Base-by-base conservation (phyloP, 2,329 filamentous ascomycete species). In the Penicillium concentricum region DNA sequence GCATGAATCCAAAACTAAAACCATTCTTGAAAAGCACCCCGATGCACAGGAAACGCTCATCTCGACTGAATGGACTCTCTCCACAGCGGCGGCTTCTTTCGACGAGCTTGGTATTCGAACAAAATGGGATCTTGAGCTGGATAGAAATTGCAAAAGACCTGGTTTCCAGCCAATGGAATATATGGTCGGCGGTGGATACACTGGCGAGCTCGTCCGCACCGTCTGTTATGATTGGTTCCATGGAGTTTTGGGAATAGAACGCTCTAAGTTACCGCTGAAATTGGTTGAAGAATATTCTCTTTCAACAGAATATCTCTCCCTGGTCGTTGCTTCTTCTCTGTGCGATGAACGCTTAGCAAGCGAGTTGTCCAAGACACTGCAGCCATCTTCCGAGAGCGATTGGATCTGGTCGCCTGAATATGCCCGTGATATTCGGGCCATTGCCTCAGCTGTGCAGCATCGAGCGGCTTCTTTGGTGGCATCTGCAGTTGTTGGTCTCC, bases 1-100 rank as follows among this genome's bases (percentile, higher is more conserved):
- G 13, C 83, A 88, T 61, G 74, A 79, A 2, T 80, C 78, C 43
- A 92, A 92, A 69, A 61, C 82, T 77, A 6, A 67, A 64, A 51
- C 78, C 5, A 72, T 82, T 32, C 77, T 77, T 5, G 81, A 75
- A 20, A 71, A 74, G 35, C 68, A 71, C 48, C 69, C 76, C 2
- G 74, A 78, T 10, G 78, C 87, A 16, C 74, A 81, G 10, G 85
- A 83, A 58, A 84, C 90, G 9, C 83, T 89, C 4, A 85, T 92
- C 58, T 91, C 91, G 63, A 92, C 89, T 0, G 89, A 92, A 73
- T 91, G 88, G 88, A 89, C 87, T 39, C 90, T 92, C 60, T 85
- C 85, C 39, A 88, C 87, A 1, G 84, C 89, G 2, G 84, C 84
- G 16, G 76, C 79, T 2, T 87, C 89, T 0, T 75, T 92, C 50